Base-by-base conservation (phyloP, 2,329 filamentous ascomycete genomes). In the Cryphonectria carpinicola region DNA sequence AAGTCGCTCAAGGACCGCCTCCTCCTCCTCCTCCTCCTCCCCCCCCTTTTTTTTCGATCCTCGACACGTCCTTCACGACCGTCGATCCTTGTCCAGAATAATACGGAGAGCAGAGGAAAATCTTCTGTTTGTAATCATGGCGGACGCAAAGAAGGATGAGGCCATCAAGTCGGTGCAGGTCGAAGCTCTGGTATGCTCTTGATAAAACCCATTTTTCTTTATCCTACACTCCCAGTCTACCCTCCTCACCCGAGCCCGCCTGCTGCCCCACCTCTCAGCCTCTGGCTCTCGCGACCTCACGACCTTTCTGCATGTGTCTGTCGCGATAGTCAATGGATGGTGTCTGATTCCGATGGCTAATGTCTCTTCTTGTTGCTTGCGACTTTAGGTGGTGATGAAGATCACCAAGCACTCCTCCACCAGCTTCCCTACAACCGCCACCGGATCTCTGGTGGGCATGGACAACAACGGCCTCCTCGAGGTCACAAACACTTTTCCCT, bases 381-480 rank as follows among this genome's bases (percentile, higher is more conserved):
- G 17, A n/a, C 6, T 46, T 5, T 76, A 96, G 93, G 93, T 97
- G 79, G 93, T 97, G 77, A 95, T 98, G 92, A 97, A 98, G 87
- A 95, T 98, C 81, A 95, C 97, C 83, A 98, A 97, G 85, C 95
- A 98, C 86, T 94, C 93, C 85, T 92, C 94, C 70, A 89, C 93
- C 78, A 88, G 89, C 68, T 98, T 97, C 84, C 95, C 95, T 65
- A 95, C 94, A 67, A 91, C 91, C 70, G 94, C 94, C 70, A 98
- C 95, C 69, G 95, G 95, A 73, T 93, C 92, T 73, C 89, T 98
- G 73, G 94, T 98, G 72, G 96, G 96, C 77, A 95, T 98, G 93
- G 95, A 98, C 82, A 89, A 89, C 78, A 90, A 92, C 75, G 89
- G 89, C 74, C 87, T 90, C 72, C 89, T 98, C 73, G 92, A 98